Percentiles rank a stretch among this genome's conserved stretches.
phyloP scores from a whole-genome alignment of 2,329 filamentous ascomycete genomes.

The Blastomyces silverae region DNA sequence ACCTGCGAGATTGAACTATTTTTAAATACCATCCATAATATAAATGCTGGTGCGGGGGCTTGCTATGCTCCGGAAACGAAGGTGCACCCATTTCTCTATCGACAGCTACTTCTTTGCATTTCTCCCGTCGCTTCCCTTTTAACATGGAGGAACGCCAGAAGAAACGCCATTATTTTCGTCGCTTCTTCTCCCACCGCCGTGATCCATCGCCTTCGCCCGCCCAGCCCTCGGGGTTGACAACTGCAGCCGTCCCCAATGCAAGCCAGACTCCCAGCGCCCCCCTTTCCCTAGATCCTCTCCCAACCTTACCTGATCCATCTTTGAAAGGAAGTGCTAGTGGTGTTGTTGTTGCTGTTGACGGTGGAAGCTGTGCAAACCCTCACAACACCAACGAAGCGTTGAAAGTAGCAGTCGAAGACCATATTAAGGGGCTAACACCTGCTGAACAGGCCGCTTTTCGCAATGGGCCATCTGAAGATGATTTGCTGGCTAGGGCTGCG shows the following conservation, averaged over 20 bases:
- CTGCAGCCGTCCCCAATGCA: neutral
- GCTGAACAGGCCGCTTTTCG: neutral
- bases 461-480: neutral
- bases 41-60: neutral
- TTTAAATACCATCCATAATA: neutral
- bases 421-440: constrained; percentile 1
- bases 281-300: neutral
- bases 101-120: neutral
- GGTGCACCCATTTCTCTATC: neutral
- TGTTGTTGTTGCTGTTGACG: neutral
- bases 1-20: neutral
- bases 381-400: constrained; percentile 2
- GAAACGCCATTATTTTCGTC: neutral
- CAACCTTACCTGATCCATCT: neutral
- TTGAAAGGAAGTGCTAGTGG: neutral
- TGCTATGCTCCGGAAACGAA: neutral
- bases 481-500: neutral
- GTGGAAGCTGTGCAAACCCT: neutral
- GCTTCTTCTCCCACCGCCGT: neutral
- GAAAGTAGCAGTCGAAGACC: constrained; percentile 7
- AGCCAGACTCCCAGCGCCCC: neutral
- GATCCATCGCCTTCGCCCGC: neutral
- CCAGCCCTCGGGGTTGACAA: neutral
- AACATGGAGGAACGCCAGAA: neutral
- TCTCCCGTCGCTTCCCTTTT: neutral